Conservation (phyloP, 2,329 filamentous ascomycete genomes). For the Penicillium rolfsii region DNA sequence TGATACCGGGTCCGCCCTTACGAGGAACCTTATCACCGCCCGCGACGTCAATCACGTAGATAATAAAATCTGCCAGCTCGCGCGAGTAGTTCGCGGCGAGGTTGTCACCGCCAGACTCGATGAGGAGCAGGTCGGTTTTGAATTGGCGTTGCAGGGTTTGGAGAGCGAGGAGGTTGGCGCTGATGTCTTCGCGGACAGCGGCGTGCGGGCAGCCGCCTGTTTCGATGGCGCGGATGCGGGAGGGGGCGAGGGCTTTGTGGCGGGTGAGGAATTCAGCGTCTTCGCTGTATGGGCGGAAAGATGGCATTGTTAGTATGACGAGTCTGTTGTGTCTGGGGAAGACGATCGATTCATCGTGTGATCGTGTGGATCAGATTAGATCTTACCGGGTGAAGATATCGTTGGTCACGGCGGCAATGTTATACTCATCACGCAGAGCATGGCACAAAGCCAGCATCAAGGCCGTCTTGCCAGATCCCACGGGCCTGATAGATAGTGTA, state of each 20-base stretch:
- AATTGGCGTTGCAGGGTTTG: conserved; percentile 85
- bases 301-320: conserved; percentile 2
- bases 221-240: conserved; percentile 92
- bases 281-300: conserved; percentile 58
- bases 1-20: conserved; percentile 96
- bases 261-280: conserved; percentile 96
- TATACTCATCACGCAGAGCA: conserved; percentile 77
- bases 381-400: conserved; percentile 88
- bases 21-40: conserved; percentile 96
- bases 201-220: conserved; percentile 97
- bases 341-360: no score
- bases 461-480: conserved; percentile 95
- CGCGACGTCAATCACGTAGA: conserved; percentile 97
- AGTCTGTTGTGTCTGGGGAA: not conserved
- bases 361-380: not conserved
- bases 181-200: conserved; percentile 95
- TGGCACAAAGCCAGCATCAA: conserved; percentile 93
- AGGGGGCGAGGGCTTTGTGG: conserved; percentile 77
- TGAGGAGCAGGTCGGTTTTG: conserved; percentile 80
- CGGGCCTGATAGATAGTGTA: conserved; percentile 65
- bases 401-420: conserved; percentile 94
- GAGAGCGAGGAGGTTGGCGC: conserved; percentile 86
- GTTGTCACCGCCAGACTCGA: conserved; percentile 95
- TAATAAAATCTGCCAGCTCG: conserved; percentile 94
- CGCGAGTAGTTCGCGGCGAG: conserved; percentile 94